Conservation (phyloP, 805 yeast genomes). For the Starmera quercuum region DNA sequence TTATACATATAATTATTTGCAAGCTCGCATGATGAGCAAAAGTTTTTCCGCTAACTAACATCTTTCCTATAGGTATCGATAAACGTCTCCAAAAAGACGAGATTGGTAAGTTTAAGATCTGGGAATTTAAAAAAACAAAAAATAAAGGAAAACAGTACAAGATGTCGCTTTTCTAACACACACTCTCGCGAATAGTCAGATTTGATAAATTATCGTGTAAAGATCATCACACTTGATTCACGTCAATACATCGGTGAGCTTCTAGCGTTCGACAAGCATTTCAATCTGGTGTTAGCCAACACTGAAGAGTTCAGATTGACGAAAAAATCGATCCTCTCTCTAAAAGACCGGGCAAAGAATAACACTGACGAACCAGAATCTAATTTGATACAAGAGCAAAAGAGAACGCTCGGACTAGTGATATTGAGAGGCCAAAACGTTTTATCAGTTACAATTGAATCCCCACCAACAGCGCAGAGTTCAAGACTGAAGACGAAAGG, state of each 20-base stretch:
- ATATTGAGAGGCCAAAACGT: conserved; percentile 86
- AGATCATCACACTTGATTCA: conserved; percentile 70
- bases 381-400: conserved; percentile 45
- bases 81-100: conserved; percentile 32
- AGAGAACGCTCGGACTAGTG: conserved; percentile 70
- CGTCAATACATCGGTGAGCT: conserved; percentile 73
- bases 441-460: conserved; percentile 38
- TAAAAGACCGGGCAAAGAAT: conserved; percentile 25
- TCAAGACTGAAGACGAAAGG: conserved; percentile 17
- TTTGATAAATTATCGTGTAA: conserved; percentile 64
- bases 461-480: conserved; percentile 20
- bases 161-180: conserved; percentile 20
- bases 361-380: conserved; percentile 29
- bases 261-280: conserved; percentile 81
- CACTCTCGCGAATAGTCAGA: conserved; percentile 54
- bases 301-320: conserved; percentile 79
- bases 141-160: too few species aligned
- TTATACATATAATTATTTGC: too few species aligned
- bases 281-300: conserved; percentile 80
- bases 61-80: conserved; percentile 9
- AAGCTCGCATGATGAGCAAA: background rate
- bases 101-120: conserved; percentile 33
- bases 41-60: conserved; percentile 3
- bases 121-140: too few species aligned
- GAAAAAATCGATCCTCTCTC: conserved; percentile 39